Conservation (phyloP, 768 basidiomycete species). For the Lentinula edodes region DNA sequence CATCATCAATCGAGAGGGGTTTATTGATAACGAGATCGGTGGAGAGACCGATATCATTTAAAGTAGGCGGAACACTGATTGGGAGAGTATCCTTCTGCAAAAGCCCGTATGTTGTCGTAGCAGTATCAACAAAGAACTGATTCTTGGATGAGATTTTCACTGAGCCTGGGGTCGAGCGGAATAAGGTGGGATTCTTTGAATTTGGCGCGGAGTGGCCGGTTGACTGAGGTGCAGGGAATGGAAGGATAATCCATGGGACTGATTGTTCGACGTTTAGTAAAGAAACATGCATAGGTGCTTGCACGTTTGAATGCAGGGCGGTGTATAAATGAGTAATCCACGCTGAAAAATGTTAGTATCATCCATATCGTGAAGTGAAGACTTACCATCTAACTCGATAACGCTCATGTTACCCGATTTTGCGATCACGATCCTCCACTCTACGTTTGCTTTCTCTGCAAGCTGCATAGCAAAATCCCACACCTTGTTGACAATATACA, state of each 20-base stretch:
- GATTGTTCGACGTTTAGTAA: conserved; percentile 56
- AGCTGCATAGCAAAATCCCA: conserved; percentile 68
- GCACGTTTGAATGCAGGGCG: conserved; percentile 20
- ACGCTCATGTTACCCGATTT: conserved; percentile 58
- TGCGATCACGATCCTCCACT: conserved; percentile 75
- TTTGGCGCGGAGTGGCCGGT: conserved; percentile 12
- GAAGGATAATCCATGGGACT: conserved; percentile 54
- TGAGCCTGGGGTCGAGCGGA: conserved; percentile 19
- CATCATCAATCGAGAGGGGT: conserved; percentile 14
- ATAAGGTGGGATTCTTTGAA: conserved; percentile 21
- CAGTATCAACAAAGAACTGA: conserved; percentile 36
- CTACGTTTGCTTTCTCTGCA: conserved; percentile 60
- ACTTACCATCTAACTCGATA: conserved; percentile 63
- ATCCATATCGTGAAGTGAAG: neutral
- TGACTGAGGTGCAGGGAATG: conserved; percentile 13
- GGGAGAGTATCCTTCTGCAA: conserved; percentile 31
- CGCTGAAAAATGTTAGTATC: conserved; percentile 34
- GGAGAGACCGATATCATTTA: conserved; percentile 28
- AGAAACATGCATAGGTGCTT: conserved; percentile 46
- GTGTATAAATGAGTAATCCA: conserved; percentile 55
- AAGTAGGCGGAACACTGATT: conserved; percentile 28
- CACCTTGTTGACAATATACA: conserved; percentile 50
- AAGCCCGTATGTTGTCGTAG: conserved; percentile 47
- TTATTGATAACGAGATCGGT: conserved; percentile 29
- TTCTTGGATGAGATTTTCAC: conserved; percentile 15